These are phyloP conservation scores for Sugiyamaella grinbergsii DNA, from an alignment of 1,139 yeast species.

Conservation along the genomic window DNA sequence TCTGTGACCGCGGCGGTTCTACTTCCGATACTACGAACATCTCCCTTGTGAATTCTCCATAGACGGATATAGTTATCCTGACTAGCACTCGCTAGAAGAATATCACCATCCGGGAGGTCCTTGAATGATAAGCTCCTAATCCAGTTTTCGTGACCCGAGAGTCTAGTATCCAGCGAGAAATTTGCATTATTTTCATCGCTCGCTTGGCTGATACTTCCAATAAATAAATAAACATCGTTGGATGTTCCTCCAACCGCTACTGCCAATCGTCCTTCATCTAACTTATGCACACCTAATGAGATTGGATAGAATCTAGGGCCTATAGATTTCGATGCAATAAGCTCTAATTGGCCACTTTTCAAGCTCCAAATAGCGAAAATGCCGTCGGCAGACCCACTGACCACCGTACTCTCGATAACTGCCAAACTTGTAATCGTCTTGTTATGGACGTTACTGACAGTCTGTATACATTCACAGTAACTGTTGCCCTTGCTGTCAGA, in stretches of 20 bases:
- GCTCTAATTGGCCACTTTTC: conserved; percentile 18
- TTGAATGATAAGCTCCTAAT: conserved; percentile 70
- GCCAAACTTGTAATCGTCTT: conserved; percentile 56
- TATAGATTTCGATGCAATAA: conserved; percentile 27
- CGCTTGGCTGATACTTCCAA: conserved; percentile 32
- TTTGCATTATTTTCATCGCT: conserved; percentile 20
- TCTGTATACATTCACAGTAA: conserved; percentile 38
- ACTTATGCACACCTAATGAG: conserved; percentile 34
- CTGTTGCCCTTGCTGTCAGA: not conserved
- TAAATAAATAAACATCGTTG: conserved; percentile 56
- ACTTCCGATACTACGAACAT: conserved; percentile 32
- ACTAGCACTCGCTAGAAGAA: conserved; percentile 78
- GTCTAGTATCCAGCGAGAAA: conserved; percentile 51
- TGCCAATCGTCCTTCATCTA: conserved; percentile 33
- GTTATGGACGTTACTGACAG: conserved; percentile 44
- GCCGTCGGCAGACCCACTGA: conserved; percentile 72
- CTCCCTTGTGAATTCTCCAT: conserved; percentile 72
- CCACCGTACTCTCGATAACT: conserved; percentile 46
- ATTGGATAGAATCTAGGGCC: conserved; percentile 63
- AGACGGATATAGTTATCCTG: conserved; percentile 87
- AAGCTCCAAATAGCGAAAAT: conserved; percentile 53
- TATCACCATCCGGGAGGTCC: conserved; percentile 51
- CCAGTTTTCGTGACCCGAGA: conserved; percentile 96
- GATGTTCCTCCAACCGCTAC: conserved; percentile 82
- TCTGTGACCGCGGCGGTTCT: conserved; percentile 28